Evolutionary conservation across 805 yeast species (phyloP).

Genomic region (Candida oleophila): DNA sequence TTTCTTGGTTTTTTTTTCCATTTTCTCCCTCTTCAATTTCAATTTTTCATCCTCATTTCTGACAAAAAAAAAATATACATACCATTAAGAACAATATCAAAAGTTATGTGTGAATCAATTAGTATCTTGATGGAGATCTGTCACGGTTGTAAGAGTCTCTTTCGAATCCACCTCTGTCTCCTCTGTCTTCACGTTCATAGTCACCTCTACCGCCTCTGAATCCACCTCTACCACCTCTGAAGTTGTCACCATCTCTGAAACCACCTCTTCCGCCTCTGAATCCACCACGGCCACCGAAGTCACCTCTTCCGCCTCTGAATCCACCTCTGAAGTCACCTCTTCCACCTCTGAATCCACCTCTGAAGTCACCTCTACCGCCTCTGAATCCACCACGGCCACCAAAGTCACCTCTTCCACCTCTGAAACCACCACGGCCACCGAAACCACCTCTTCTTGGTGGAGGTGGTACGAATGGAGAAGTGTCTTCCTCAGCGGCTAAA

Average conservation of each 20-base stretch:
- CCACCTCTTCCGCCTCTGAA: constrained; percentile 34
- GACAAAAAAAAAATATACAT: constrained; percentile 1
- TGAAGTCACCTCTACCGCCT: constrained; percentile 35
- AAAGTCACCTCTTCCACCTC: constrained; percentile 36
- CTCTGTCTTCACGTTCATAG: constrained; percentile 49
- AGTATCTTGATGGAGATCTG: constrained; percentile 72
- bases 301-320: constrained; percentile 32
- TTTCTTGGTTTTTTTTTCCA: not conserved
- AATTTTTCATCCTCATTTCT: constrained; percentile 1
- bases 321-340: constrained; percentile 22
- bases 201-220: constrained; percentile 48
- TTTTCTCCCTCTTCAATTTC: not conserved
- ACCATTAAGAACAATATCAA: not conserved
- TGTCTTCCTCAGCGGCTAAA: constrained; percentile 77
- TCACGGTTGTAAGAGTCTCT: constrained; percentile 45
- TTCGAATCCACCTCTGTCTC: constrained; percentile 47
- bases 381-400: constrained; percentile 34
- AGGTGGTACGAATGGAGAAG: constrained; percentile 55
- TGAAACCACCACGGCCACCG: constrained; percentile 42
- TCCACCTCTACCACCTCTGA: constrained; percentile 36
- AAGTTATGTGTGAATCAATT: not conserved
- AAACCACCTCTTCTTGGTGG: constrained; percentile 45
- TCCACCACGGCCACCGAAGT: constrained; percentile 35
- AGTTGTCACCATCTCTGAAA: constrained; percentile 17
- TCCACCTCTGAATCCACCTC: constrained; percentile 36